Conservation (phyloP, 371 early-diverging fungal genomes). For the Mucor irregularis region DNA sequence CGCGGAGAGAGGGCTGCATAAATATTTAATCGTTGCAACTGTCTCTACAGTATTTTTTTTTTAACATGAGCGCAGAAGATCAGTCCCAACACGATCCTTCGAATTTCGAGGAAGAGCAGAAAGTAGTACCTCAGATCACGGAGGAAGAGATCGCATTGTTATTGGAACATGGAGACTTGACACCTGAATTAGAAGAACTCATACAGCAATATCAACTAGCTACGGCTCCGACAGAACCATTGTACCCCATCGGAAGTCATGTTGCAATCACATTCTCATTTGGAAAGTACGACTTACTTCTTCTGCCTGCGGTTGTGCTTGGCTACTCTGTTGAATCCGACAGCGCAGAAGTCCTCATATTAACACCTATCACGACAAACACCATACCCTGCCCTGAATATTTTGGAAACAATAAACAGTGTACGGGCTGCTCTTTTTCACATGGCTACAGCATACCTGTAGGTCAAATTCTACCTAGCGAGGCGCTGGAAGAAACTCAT, state of each 20-base stretch:
- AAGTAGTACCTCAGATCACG: background rate
- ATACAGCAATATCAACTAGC: slow-evolving; percentile 7
- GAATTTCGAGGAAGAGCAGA: too few species aligned
- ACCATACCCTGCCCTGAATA: slow-evolving; percentile 23
- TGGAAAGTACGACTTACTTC: background rate
- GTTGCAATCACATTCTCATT: slow-evolving; percentile 3
- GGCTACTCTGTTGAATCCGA: background rate
- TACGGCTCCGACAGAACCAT: background rate
- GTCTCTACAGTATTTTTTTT: too few species aligned
- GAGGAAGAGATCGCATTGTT: background rate
- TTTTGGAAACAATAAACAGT: background rate
- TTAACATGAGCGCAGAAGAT: too few species aligned
- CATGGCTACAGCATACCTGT: slow-evolving; percentile 23
- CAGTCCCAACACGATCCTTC: background rate
- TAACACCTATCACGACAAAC: slow-evolving; percentile 23
- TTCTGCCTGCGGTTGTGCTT: slow-evolving; percentile 5
- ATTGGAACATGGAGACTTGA: background rate
- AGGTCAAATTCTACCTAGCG: slow-evolving; percentile 14
- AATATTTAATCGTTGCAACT: too few species aligned
- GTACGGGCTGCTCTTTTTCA: slow-evolving; percentile 4
- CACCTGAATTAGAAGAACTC: slow-evolving; percentile 4
- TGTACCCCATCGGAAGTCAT: background rate
- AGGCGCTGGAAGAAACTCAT: slow-evolving; percentile 10
- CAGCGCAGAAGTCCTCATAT: slow-evolving; percentile 15
- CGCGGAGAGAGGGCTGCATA: too few species aligned